Conservation (phyloP, 176 grass and related monocot genomes). For the Paspalum notatum region DNA sequence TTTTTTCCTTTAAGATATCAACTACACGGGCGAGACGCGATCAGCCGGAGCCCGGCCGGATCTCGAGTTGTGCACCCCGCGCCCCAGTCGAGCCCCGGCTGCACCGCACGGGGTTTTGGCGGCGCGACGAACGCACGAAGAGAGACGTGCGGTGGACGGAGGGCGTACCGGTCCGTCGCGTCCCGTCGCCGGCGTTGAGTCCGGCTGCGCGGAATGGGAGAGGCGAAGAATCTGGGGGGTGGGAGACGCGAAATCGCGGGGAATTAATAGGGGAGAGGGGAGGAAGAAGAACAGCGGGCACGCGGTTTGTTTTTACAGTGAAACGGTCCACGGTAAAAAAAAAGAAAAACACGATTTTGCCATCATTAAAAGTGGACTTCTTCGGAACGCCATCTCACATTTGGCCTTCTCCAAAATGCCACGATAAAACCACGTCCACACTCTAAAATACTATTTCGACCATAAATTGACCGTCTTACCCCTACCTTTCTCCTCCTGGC, state of each 20-base stretch:
- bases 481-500: too few species aligned
- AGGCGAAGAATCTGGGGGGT: background rate
- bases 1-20: background rate
- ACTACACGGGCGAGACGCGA: background rate
- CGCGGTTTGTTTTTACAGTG: background rate
- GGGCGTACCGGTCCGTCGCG: background rate
- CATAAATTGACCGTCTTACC: too few species aligned
- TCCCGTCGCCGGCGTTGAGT: slow-evolving; percentile 17
- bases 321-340: background rate
- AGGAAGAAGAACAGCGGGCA: background rate
- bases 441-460: too few species aligned
- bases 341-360: too few species aligned
- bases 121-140: background rate
- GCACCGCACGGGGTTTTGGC: background rate
- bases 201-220: background rate
- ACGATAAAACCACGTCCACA: too few species aligned
- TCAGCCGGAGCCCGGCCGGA: too few species aligned
- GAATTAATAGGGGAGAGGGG: background rate
- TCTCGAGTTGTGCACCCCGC: background rate
- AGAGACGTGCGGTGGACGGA: background rate
- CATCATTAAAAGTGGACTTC: too few species aligned
- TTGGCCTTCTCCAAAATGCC: too few species aligned
- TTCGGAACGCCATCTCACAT: too few species aligned
- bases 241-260: background rate
- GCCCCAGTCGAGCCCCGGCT: background rate